Evolutionary conservation across 2,329 filamentous ascomycete genomes (phyloP), one percentile per base, ranked within the genome.

Genomic region (Hymenoscyphus occultus): DNA sequence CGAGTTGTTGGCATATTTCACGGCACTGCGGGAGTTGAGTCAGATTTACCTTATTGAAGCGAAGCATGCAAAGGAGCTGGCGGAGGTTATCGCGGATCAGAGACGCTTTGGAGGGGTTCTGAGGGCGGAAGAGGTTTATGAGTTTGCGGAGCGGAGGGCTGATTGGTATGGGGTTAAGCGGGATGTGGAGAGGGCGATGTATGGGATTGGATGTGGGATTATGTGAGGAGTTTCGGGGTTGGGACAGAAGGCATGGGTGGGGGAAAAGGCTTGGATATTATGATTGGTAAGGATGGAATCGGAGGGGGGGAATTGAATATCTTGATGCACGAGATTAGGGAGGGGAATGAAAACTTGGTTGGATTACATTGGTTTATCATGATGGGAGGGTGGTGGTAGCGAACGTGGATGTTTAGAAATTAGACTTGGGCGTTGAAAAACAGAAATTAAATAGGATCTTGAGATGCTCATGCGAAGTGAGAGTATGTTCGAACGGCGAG

Each of bases 101-200:
- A 91, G 94, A 74, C 86, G 94, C 2, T 99, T 98, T 76, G 86
- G 91, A 32, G 95, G 95, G 13, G 91, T 99, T 59, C 97, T 98
- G 74, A 85, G 93, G 22, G 92, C 94, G 0, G 95, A 99, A 77
- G 95, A 99, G 80, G 95, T 98, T 3, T 97, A 97, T 74, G 94
- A 98, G 80, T 99, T 96, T 80, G 95, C 94, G 1, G 93, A 97
- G 78, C 82, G 95, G 70, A 83, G 95, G 71, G 93, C 93, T 60
- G 95, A 99, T 79, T 99, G 95, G 95, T 97, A 95, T 76, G 84
- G 90, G 71, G 92, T 99, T 12, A 90, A 90, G 80, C 87, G 86
- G 69, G 87, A 93, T 68, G 95, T 99, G 5, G 95, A 99, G 81
- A 90, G 91, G 78, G 93, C 93, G 67, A 97, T 99, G 93, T 98